These are phyloP conservation scores for Vaccinium myrtillus DNA, from an alignment of 148 eudicot genomes.

Conservation along the genomic window DNA sequence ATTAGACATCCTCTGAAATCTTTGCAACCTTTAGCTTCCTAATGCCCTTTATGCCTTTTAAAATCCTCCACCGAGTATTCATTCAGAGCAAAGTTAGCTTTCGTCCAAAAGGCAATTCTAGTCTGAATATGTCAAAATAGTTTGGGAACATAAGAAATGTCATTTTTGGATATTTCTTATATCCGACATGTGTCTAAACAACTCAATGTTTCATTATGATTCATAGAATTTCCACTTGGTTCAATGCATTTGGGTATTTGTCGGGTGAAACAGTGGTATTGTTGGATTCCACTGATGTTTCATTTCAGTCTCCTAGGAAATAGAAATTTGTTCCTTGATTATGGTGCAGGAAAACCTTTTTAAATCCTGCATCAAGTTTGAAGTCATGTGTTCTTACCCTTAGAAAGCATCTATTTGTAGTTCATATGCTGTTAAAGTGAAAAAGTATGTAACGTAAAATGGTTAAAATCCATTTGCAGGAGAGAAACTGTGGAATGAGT, in stretches of 20 bases:
- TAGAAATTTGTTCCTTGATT: background rate
- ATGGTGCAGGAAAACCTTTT: background rate
- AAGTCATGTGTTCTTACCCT: background rate
- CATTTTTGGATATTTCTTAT: background rate
- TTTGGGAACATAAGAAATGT: background rate
- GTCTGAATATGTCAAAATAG: background rate
- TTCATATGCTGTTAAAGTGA: background rate
- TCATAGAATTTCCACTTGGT: background rate
- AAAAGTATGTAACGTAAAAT: background rate
- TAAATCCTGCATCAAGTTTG: background rate
- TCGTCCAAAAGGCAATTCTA: background rate
- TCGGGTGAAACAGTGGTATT: background rate
- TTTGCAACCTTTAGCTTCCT: too few species aligned
- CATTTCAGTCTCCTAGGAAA: background rate
- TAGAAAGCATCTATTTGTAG: background rate
- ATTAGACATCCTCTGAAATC: too few species aligned
- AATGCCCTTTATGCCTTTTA: too few species aligned
- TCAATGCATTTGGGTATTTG: background rate
- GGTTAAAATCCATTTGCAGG: conserved; percentile 39
- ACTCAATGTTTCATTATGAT: background rate
- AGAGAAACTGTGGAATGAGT: conserved; percentile 66
- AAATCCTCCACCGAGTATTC: too few species aligned
- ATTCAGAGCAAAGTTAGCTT: too few species aligned
- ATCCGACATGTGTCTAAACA: background rate
- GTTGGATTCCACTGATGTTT: background rate